Conservation (phyloP, 805 yeast species). For the Myxozyma neglecta region DNA sequence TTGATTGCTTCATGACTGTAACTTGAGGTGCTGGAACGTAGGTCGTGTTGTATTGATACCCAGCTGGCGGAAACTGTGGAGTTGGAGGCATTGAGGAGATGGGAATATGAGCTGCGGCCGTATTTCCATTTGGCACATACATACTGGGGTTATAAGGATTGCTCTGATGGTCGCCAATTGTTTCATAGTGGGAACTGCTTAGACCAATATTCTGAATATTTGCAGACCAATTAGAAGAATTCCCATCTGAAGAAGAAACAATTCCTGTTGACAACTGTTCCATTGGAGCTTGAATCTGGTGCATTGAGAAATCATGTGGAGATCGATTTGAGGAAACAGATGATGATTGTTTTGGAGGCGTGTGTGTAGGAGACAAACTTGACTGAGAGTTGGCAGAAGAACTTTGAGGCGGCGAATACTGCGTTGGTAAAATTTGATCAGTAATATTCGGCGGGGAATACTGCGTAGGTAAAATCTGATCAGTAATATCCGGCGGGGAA, state of each 20-base stretch:
- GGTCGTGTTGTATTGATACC: no score
- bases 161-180: no score
- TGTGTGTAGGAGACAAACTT: neutral
- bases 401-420: neutral
- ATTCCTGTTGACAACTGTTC: neutral
- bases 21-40: no score
- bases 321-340: neutral
- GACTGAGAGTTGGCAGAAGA: neutral
- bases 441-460: neutral
- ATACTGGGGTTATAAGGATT: no score
- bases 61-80: no score
- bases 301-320: neutral
- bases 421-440: neutral
- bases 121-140: no score
- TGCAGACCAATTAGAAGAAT: no score
- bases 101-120: no score
- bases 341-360: neutral
- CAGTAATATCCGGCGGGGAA: neutral
- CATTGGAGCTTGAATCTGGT: neutral
- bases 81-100: no score
- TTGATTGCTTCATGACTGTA: no score
- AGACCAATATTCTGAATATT: no score
- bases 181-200: no score
- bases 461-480: neutral
- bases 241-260: neutral